Base-by-base conservation (phyloP, 2,329 filamentous ascomycete species). In the Curvularia lunata region DNA sequence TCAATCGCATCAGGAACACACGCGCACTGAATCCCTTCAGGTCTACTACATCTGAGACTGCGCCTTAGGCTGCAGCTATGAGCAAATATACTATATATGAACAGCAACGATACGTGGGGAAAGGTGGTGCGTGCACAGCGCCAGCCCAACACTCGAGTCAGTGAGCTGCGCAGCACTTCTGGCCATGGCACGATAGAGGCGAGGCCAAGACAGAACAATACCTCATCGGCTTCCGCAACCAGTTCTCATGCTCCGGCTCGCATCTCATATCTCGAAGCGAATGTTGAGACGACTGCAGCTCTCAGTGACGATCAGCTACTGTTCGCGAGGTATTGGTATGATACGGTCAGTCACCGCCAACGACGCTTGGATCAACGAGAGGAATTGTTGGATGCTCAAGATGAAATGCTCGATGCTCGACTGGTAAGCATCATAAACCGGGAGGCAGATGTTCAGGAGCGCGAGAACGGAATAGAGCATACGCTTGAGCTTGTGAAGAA, bases 1-100 rank as follows among this genome's bases (percentile, higher is more conserved):
- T 48, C 16, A 52, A 46, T 4, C 43, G 48, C 19, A 12, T 52
- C 30, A 10, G 56, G 38, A 37, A 46, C n/a, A 30, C 21, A 3
- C 37, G 21, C n/a, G 25, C 21, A n/a, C 13, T 32, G 13, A 42
- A 46, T 27, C 25, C 48, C 12, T 56, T 48, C n/a, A 48, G 41
- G 7, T 18, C 28, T 5, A 1, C 52, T 7, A 18, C 30, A 12
- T 25, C 38, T 47, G 48, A 42, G 37, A 34, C 32, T 12, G 46
- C 47, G 10, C 37, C 53, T 48, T 6, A 45, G 42, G 28, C 40
- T 28, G 9, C 10, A 51, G 27, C 28, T 27, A 37, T 16, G 16
- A 16, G 23, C 12, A n/a, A 46, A 13, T n/a, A 7, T 21, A 8
- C 27, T 41, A 13, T n/a, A 7, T 21, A 8, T 34, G 32, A 16